Base-by-base conservation (phyloP, 768 basidiomycete genomes). In the Chiua virens region DNA sequence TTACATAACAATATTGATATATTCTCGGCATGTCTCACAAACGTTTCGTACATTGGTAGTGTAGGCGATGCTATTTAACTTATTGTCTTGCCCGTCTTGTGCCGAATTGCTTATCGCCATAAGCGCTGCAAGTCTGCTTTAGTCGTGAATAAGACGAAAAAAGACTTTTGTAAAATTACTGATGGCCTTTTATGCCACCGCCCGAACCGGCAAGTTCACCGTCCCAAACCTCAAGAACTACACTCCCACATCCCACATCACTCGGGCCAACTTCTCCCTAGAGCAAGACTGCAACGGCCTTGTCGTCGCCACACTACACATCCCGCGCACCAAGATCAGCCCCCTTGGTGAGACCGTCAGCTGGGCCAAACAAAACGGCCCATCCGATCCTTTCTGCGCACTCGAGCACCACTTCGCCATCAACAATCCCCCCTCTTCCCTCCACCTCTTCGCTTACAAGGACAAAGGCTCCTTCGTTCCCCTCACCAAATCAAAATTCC, bases 151-250 rank as follows among this genome's bases (percentile, higher is more conserved):
- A n/a, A n/a, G n/a, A n/a, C n/a, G n/a, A n/a, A n/a, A n/a, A n/a
- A n/a, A n/a, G n/a, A n/a, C n/a, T n/a, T n/a, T n/a, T n/a, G n/a
- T n/a, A n/a, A n/a, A n/a, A n/a, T n/a, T n/a, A n/a, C n/a, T n/a
- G n/a, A n/a, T n/a, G n/a, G n/a, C n/a, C 44, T 66, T 63, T 47
- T 70, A 55, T 28, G 25, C 54, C 1, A 51, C 49, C 2, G 54
- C 51, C 1, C 41, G 54, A 0, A 20, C 57, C 1, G 61, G 69
- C 5, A 17, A 44, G 22, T 32, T 44, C 11, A 44, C 32, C 7
- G 18, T 32, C 28, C 28, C 20, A 2, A 44, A 18, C 32, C n/a
- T 44, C 2, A 32, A 20, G 5, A 8, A 22, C 30, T 44, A 27
- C 32, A 17, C 20, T 13, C 30, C 43, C 1, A 8, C 13, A 20